Percentiles rank a stretch among this genome's conserved stretches.
Conservation (phyloP, 1,284 basidiomycete genomes). For the Salmacisia buchloeana region DNA sequence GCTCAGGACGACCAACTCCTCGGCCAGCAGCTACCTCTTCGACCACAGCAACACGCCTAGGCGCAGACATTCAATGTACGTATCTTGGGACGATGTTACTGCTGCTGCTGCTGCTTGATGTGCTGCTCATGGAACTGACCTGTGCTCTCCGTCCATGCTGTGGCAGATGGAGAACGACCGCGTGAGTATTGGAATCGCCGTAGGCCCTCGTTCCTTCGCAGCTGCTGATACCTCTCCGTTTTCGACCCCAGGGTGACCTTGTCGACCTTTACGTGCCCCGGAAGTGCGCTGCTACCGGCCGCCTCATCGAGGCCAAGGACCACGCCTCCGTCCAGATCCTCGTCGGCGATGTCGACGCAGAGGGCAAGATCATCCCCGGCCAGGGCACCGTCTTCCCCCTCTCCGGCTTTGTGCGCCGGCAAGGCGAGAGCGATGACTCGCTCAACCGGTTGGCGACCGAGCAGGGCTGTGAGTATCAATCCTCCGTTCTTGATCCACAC, state of each 20-base stretch:
- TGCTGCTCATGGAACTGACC: not conserved
- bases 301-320: slow-evolving; percentile 96
- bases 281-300: slow-evolving; percentile 77
- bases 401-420: slow-evolving; percentile 85
- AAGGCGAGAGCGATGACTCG: slow-evolving; percentile 95
- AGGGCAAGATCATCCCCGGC: slow-evolving; percentile 79
- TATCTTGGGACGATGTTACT: too few relatives aligned
- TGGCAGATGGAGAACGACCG: slow-evolving; percentile 55
- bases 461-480: slow-evolving; percentile 80
- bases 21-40: not conserved
- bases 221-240: not conserved
- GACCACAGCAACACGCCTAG: not conserved
- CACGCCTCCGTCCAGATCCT: slow-evolving; percentile 96
- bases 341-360: slow-evolving; percentile 88
- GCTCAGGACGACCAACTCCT: too few relatives aligned
- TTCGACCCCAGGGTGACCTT: slow-evolving; percentile 73
- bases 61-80: not conserved
- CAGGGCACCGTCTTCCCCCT: slow-evolving; percentile 83
- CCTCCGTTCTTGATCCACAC: not conserved
- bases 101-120: not conserved
- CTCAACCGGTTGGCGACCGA: slow-evolving; percentile 93
- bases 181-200: slow-evolving; percentile 31
- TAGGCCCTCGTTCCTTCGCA: not conserved
- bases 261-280: slow-evolving; percentile 99
- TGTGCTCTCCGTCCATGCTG: not conserved